Evolutionary conservation across 2,329 filamentous ascomycete species (phyloP).

Genomic region (Colletotrichum sp.): DNA sequence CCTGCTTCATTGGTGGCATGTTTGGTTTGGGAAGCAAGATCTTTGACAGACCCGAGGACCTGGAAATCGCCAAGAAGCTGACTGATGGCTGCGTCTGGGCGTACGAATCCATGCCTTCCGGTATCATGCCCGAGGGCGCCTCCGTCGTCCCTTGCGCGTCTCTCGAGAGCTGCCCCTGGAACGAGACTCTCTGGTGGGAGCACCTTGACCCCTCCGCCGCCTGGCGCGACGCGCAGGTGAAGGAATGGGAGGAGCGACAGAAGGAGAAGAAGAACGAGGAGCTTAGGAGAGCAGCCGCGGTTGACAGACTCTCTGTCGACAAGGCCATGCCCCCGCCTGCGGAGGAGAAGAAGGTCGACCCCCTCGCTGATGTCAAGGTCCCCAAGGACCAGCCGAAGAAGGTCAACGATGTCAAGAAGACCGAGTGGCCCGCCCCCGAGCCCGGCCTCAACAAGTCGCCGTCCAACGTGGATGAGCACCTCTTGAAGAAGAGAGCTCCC

Average conservation of each 20-base stretch:
- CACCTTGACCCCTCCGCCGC: constrained; percentile 50
- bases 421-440: constrained; percentile 9
- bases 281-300: constrained; percentile 19
- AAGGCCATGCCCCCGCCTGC: neutral
- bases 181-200: constrained; percentile 54
- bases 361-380: constrained; percentile 6
- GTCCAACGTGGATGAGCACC: constrained; percentile 15
- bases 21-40: constrained; percentile 69
- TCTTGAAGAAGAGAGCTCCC: constrained; percentile 11
- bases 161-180: constrained; percentile 55
- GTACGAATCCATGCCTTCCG: constrained; percentile 63
- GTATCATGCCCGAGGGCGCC: constrained; percentile 69
- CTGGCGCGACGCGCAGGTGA: constrained; percentile 47
- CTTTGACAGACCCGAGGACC: constrained; percentile 61
- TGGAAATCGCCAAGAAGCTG: constrained; percentile 68
- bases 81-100: constrained; percentile 74
- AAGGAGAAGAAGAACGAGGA: constrained; percentile 33
- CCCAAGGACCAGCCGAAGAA: constrained; percentile 12
- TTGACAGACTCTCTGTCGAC: neutral
- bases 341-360: constrained; percentile 5
- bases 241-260: constrained; percentile 49
- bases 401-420: constrained; percentile 18
- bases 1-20: constrained; percentile 75
- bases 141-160: constrained; percentile 53
- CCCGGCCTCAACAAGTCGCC: constrained; percentile 13